These are phyloP conservation scores for Laguncularia racemosa DNA, from an alignment of 345 rosid species.

Conservation along the genomic window DNA sequence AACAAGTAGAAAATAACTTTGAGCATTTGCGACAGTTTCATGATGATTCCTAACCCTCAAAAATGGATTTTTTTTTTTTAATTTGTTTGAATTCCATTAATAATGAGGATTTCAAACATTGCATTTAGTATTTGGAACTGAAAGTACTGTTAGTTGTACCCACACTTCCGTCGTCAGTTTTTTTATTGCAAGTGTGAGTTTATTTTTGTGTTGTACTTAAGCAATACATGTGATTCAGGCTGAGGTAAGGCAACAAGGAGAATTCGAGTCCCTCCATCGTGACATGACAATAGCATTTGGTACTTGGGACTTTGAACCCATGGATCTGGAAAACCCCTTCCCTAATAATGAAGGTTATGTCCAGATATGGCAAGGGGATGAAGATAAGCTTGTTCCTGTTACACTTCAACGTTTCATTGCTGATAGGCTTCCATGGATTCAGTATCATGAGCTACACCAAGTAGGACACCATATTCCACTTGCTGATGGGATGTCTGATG, in stretches of 20 bases:
- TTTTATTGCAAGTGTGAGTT: neutral
- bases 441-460: slow-evolving; percentile 14
- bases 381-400: slow-evolving; percentile 13
- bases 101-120: too few relatives aligned
- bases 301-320: slow-evolving; percentile 14
- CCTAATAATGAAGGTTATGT: slow-evolving; percentile 16
- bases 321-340: slow-evolving; percentile 14
- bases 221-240: neutral
- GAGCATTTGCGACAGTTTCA: too few relatives aligned
- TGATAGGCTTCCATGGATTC: slow-evolving; percentile 15
- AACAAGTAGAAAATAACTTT: too few relatives aligned
- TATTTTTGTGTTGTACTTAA: neutral
- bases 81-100: too few relatives aligned
- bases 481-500: slow-evolving; percentile 15
- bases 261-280: slow-evolving; percentile 17
- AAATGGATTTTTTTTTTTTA: too few relatives aligned
- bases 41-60: too few relatives aligned
- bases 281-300: slow-evolving; percentile 13
- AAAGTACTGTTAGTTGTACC: too few relatives aligned
- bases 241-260: slow-evolving; percentile 16
- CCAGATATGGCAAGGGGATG: slow-evolving; percentile 20
- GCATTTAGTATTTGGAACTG: too few relatives aligned
- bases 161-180: too few relatives aligned
- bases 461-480: slow-evolving; percentile 8
- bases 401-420: slow-evolving; percentile 13